phyloP scores from a whole-genome alignment of 139 green algal species.

The Choricystis sp. region DNA sequence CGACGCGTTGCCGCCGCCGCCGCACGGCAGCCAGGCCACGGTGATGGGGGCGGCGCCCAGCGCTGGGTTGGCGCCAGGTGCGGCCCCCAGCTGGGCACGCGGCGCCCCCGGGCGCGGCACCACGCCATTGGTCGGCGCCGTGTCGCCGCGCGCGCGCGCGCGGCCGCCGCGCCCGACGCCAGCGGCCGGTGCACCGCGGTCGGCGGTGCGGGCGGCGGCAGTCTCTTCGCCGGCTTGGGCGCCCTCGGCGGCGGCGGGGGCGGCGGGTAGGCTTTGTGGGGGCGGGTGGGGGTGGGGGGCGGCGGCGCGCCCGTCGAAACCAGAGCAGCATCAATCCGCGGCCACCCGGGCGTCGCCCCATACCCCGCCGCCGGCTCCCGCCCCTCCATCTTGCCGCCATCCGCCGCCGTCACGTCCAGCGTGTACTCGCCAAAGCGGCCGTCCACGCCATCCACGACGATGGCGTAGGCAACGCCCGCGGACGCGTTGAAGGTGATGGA shows the following conservation, averaged over 20 bases:
- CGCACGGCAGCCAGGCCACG: neutral
- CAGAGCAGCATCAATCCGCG: too few relatives aligned
- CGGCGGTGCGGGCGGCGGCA: neutral
- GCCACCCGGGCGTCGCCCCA: too few relatives aligned
- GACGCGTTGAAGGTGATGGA: conserved; percentile 6
- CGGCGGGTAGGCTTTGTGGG: neutral
- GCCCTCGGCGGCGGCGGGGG: too few relatives aligned
- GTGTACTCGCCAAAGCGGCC: conserved; percentile 17
- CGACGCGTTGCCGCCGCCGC: neutral
- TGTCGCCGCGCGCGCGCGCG: too few relatives aligned
- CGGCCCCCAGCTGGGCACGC: neutral
- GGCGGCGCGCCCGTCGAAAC: too few relatives aligned
- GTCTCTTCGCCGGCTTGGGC: neutral
- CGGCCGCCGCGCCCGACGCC: too few relatives aligned
- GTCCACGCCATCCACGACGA: conserved; percentile 21
- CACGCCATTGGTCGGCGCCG: neutral
- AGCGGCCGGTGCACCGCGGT: neutral
- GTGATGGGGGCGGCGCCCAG: neutral
- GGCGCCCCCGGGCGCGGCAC: neutral
- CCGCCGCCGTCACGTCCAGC: conserved; percentile 9
- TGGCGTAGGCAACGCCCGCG: conserved; percentile 18
- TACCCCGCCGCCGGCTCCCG: neutral
- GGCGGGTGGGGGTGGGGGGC: too few relatives aligned
- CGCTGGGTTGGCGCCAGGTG: too few relatives aligned
- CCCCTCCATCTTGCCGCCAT: neutral